phyloP scores from a whole-genome alignment of 2,329 filamentous ascomycete genomes.

The Fusarium compactum region DNA sequence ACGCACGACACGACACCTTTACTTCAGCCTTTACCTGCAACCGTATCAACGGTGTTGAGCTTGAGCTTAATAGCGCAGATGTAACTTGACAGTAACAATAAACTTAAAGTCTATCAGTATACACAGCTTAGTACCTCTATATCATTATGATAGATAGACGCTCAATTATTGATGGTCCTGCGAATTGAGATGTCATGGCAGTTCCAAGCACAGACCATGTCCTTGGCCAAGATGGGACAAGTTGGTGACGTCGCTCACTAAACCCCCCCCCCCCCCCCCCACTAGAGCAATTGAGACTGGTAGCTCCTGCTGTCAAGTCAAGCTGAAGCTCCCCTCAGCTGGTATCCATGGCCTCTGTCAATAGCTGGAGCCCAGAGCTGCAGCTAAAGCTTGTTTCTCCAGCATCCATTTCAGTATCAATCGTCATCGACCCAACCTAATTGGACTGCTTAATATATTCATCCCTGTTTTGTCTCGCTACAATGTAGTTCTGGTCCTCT shows the following conservation, averaged over 20 bases:
- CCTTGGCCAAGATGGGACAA: background rate
- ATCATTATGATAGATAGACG: background rate
- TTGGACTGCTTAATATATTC: constrained; percentile 26
- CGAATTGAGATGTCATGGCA: background rate
- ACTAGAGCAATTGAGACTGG: constrained; percentile 1
- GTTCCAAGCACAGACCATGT: constrained; percentile 17
- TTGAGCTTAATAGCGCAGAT: background rate
- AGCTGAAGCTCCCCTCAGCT: constrained; percentile 31
- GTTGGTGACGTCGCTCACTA: constrained; percentile 39
- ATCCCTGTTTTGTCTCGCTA: constrained; percentile 32
- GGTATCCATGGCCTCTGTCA: background rate
- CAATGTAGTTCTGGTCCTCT: constrained; percentile 2
- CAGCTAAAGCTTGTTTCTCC: constrained; percentile 44
- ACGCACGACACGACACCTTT: background rate
- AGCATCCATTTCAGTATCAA: constrained; percentile 17
- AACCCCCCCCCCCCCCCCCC: constrained; percentile 16
- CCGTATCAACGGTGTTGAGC: background rate
- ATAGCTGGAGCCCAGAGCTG: constrained; percentile 7
- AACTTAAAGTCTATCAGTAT: background rate
- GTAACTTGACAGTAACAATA: background rate
- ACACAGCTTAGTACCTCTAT: background rate
- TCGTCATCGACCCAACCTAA: constrained; percentile 39
- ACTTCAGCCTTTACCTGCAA: background rate
- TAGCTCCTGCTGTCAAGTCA: constrained; percentile 3
- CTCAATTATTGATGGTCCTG: background rate